A percentile compares a stretch with the other conserved stretches of the same genome.
These are phyloP conservation scores for Sherardia arvensis DNA, from an alignment of 257 asterid species.

Conservation along the genomic window DNA sequence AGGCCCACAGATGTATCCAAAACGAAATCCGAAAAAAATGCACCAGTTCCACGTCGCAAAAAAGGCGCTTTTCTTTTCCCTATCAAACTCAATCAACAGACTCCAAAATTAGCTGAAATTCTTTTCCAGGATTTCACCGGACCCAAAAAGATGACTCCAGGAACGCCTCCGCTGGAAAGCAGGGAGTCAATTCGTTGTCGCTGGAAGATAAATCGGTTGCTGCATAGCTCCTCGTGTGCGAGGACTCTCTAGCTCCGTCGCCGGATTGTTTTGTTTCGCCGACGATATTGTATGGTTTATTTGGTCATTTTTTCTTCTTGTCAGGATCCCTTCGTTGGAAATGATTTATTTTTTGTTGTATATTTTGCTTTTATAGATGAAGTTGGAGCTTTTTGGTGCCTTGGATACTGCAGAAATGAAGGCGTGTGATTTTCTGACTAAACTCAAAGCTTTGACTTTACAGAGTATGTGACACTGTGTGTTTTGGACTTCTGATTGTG, in stretches of 20 bases:
- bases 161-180: neutral
- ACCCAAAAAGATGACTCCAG: neutral
- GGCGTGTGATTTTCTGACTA: neutral
- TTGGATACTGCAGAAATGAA: neutral
- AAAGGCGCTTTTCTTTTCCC: neutral
- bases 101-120: neutral
- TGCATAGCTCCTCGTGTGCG: no score
- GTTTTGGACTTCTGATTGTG: neutral
- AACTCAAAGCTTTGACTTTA: neutral
- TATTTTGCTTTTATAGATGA: neutral
- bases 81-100: neutral
- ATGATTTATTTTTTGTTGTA: neutral
- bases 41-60: no score
- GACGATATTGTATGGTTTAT: neutral
- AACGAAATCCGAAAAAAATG: no score
- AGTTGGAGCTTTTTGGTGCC: neutral
- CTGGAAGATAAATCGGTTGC: neutral
- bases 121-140: neutral
- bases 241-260: no score
- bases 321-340: neutral
- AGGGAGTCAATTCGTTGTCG: neutral
- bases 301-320: neutral
- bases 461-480: neutral
- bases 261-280: neutral
- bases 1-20: no score